A percentile compares a stretch with the other conserved stretches of the same genome.
These are phyloP conservation scores for Aspergillus bombycis DNA, from an alignment of 2,329 filamentous ascomycete genomes.

Conservation along the genomic window DNA sequence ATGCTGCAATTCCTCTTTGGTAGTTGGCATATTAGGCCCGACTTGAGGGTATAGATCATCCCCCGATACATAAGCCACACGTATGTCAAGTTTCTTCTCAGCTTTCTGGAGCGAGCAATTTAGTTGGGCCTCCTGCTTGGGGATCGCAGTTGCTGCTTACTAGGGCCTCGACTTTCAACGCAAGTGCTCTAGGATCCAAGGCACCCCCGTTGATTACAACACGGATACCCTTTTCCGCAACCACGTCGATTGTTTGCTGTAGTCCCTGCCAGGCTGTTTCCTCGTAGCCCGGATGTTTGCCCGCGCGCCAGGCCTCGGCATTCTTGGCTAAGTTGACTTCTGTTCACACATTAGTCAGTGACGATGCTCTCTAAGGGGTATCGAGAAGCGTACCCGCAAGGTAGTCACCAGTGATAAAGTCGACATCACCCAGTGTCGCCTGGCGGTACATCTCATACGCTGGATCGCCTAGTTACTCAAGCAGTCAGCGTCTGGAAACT, in stretches of 20 bases:
- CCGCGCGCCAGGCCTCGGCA: constrained; percentile 43
- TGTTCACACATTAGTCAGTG: constrained; percentile 6
- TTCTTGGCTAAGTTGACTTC: constrained; percentile 54
- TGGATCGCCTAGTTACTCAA: constrained; percentile 30
- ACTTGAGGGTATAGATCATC: constrained; percentile 48
- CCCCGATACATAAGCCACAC: constrained; percentile 50
- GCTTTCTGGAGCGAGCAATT: constrained; percentile 29
- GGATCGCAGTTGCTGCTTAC: constrained; percentile 24
- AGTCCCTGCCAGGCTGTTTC: constrained; percentile 55
- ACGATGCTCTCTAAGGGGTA: too few species aligned
- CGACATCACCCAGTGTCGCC: constrained; percentile 42
- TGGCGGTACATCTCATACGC: constrained; percentile 43
- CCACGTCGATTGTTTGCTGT: constrained; percentile 49
- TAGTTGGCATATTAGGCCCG: constrained; percentile 36
- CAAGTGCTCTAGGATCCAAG: constrained; percentile 57
- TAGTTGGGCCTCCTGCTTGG: not conserved
- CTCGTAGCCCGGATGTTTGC: constrained; percentile 49
- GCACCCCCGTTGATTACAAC: constrained; percentile 61
- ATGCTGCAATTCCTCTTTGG: constrained; percentile 40
- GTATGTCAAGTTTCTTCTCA: constrained; percentile 40
- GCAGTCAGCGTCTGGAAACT: not conserved
- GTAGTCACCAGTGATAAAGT: constrained; percentile 60
- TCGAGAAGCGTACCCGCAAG: constrained; percentile 44
- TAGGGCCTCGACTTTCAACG: constrained; percentile 48
- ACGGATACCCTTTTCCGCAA: constrained; percentile 55